Evolutionary conservation across 176 grass and related monocot genomes (phyloP).

Genomic region (Poa pratensis): DNA sequence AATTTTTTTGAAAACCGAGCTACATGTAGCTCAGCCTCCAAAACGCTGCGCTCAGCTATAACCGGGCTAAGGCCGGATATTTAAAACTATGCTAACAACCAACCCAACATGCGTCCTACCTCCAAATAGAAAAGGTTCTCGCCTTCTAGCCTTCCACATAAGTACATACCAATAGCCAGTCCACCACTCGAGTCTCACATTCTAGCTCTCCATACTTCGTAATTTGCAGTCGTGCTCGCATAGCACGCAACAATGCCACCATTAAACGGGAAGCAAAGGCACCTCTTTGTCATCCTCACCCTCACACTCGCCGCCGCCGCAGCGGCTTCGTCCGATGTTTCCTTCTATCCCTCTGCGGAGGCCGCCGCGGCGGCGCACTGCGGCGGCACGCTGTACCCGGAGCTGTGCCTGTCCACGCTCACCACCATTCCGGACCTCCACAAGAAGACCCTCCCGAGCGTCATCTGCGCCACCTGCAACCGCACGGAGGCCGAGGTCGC

Average conservation of each 20-base stretch:
- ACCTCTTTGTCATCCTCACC: constrained; percentile 39
- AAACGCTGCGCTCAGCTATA: too few species aligned
- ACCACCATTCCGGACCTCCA: constrained; percentile 59
- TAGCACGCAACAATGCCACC: constrained; percentile 31
- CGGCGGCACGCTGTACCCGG: constrained; percentile 72
- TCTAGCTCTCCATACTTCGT: background rate
- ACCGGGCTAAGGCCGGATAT: too few species aligned
- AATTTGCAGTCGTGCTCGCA: background rate
- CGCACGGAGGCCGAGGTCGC: constrained; percentile 49
- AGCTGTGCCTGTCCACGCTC: constrained; percentile 71
- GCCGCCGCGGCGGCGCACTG: constrained; percentile 57
- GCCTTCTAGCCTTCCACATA: background rate
- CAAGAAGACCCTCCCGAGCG: constrained; percentile 60
- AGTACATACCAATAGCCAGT: background rate
- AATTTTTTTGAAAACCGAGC: too few species aligned
- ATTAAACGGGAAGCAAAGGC: constrained; percentile 13
- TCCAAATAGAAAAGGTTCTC: background rate
- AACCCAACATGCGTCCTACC: too few species aligned
- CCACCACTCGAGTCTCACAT: background rate
- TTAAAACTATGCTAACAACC: too few species aligned
- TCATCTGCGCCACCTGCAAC: constrained; percentile 59
- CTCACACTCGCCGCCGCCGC: constrained; percentile 17
- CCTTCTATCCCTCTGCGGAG: constrained; percentile 47
- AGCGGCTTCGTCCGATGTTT: background rate
- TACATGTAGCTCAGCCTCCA: too few species aligned